phyloP scores from a whole-genome alignment of 805 yeast genomes.

The Diddensiella caesifluorescens region DNA sequence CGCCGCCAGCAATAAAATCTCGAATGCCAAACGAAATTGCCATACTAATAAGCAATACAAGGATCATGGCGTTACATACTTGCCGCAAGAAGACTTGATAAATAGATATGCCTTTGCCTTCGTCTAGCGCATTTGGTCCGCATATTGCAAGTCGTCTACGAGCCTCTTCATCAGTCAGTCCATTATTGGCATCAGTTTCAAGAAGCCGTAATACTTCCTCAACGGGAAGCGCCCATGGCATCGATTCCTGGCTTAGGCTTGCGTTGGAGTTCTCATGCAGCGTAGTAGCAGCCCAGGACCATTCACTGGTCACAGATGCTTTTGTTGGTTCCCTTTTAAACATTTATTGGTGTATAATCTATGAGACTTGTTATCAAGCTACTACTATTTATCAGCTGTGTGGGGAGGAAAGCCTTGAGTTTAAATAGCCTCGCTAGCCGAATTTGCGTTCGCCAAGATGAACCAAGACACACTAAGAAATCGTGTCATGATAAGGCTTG shows the following conservation, averaged over 20 bases:
- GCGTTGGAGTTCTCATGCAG: background rate
- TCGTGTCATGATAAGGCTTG: too few species aligned
- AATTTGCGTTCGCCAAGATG: too few species aligned
- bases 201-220: constrained; percentile 37
- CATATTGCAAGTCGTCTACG: constrained; percentile 29
- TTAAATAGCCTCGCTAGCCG: too few species aligned
- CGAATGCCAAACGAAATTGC: constrained; percentile 63
- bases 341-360: too few species aligned
- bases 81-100: constrained; percentile 57
- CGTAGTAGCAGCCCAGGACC: background rate
- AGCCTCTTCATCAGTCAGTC: constrained; percentile 40
- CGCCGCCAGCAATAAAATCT: constrained; percentile 83
- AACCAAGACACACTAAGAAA: too few species aligned
- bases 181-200: constrained; percentile 42
- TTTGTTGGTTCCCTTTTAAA: too few species aligned
- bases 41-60: constrained; percentile 66
- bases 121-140: constrained; percentile 62
- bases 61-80: constrained; percentile 70
- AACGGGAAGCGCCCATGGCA: constrained; percentile 29
- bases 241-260: background rate
- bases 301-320: too few species aligned
- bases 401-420: too few species aligned
- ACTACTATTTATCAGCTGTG: too few species aligned
- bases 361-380: too few species aligned
- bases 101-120: constrained; percentile 50